These are phyloP conservation scores for Lichtheimia hyalospora DNA, from an alignment of 371 early-diverging fungal genomes.

Conservation along the genomic window DNA sequence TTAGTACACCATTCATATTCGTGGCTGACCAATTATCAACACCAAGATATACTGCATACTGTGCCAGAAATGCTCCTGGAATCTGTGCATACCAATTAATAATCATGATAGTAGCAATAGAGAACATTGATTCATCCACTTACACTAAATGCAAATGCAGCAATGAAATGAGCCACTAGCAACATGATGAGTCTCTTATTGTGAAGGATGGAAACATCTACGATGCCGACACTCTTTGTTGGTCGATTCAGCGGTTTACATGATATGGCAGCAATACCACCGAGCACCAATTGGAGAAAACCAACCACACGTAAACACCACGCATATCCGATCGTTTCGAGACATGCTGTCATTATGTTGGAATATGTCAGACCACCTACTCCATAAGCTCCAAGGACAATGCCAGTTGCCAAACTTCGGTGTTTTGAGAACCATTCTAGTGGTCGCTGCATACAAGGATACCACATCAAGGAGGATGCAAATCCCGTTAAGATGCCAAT, in stretches of 20 bases:
- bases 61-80: conserved; percentile 11
- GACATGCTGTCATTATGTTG: conserved; percentile 51
- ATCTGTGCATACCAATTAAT: conserved; percentile 2
- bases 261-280: conserved; percentile 6
- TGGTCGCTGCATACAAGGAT: conserved; percentile 13
- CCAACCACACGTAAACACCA: conserved; percentile 63
- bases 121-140: background rate
- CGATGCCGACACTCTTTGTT: conserved; percentile 27
- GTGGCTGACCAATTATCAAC: conserved; percentile 32
- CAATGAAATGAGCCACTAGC: conserved; percentile 27
- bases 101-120: background rate
- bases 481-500: conserved; percentile 21
- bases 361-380: conserved; percentile 67
- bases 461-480: conserved; percentile 13
- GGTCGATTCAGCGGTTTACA: conserved; percentile 10
- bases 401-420: conserved; percentile 14
- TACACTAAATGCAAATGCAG: conserved; percentile 35
- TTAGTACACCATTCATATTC: conserved; percentile 45
- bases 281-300: conserved; percentile 38
- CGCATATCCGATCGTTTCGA: conserved; percentile 49
- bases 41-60: conserved; percentile 29
- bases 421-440: conserved; percentile 15
- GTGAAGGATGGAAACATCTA: conserved; percentile 28
- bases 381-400: conserved; percentile 55
- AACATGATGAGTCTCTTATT: conserved; percentile 22